Evolutionary conservation across 371 early-diverging fungal genomes (phyloP), one percentile per base, ranked within the genome.

Genomic region (Mucor lusitanicus): DNA sequence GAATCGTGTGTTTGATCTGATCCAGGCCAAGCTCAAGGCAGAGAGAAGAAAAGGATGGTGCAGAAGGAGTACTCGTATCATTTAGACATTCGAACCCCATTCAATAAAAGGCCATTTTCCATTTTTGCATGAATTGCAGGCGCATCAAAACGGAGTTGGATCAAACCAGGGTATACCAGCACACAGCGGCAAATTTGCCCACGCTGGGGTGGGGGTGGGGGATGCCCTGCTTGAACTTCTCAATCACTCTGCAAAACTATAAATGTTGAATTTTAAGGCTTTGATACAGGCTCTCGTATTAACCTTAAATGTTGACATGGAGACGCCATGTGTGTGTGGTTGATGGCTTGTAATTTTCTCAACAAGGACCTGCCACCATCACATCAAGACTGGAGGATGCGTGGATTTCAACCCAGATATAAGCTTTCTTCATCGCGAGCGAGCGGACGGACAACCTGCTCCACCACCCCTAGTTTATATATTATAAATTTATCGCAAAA

Each of bases 261-360:
- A 58, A 58, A 58, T 13, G 58, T 35, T 37, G 58, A 58, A 35
- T 11, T 58, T 58, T 58, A 58, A 58, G 58, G 58, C 58, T 58
- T 58, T 58, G 23, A 58, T 21, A 7, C 1, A 32, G 19, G 5
- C 23, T 9, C 8, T 32, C 13, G 19, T 32, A 32, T 13, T n/a
- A 32, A 58, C 23, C 9, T 19, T 32, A 23, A 19, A 21, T 9
- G 35, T 27, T 21, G 6, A 58, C 12, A 35, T 7, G 21, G 17
- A 2, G n/a, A 3, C 5, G 17, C n/a, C 6, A 2, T 13, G 23
- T 17, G 12, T 19, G 37, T 58, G 23, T 3, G 19, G 6, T 37
- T 21, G 21, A n/a, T 42, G 44, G 27, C 40, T 60, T 2, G 33
- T 44, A 30, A n/a, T 44, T 28, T 23, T 40, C 13, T 28, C 7